Base-by-base conservation (phyloP, 148 eudicot species). In the Rhododendron ovatum region DNA sequence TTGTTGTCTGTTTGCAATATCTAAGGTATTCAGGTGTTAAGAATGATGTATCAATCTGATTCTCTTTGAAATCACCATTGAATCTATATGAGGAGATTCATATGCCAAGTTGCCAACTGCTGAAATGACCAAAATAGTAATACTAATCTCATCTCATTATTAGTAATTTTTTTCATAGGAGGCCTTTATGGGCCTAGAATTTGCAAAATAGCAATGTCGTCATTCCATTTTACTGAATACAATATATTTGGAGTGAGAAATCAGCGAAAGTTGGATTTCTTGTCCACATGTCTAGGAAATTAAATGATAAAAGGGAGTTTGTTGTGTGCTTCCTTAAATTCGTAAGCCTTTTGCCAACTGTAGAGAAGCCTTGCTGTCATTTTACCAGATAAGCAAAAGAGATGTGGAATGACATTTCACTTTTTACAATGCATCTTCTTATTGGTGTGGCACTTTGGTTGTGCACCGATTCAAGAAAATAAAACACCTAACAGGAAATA, bases 181-280 rank as follows among this genome's bases (percentile, higher is more conserved):
- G 20, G 39, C 37, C 7, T 6, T 1, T 12, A 12, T 12, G 30
- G 75, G 37, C 71, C 71, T 63, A 28, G 37, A 2, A 65, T n/a
- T 65, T 65, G 73, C 4, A 15, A 71, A 13, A 30, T 71, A 71
- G 39, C 39, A 30, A 71, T 30, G 39, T 71, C 4, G 11, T 14
- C 28, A 39, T 39, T 76, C 6, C 47, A 20, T 37, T 18, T 76
- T 75, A 17, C 80, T 17, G 43, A 35, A 17, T 39, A 22, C 47
- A 76, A 5, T 39, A 37, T 51, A 33, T 81, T 81, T 82, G 41
- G 48, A 39, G 84, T 18, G 73, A 59, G 20, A 81, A 33, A 59
- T 82, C 84, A 37, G 73, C 14, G 30, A 37, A 20, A 61, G 51
- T 82, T 82, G 26, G 37, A 26, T 82, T 82, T 61, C 75, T 59